Evolutionary conservation across 768 basidiomycete genomes (phyloP).

Genomic region (Suillus cothurnatus): DNA sequence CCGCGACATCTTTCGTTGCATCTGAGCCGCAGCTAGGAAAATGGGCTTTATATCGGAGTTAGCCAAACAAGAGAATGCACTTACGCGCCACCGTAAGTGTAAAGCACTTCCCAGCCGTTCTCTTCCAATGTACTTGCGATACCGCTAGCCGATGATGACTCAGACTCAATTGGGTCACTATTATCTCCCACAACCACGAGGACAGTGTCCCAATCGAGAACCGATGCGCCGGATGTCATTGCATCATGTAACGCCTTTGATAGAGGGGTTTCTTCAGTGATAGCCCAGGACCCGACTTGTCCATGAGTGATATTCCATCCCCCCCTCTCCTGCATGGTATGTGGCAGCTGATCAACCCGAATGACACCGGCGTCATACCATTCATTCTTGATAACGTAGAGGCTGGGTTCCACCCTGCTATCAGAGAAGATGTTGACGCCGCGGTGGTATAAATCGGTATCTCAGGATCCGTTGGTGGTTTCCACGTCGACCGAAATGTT

Average conservation of each 20-base stretch:
- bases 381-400: slow-evolving; percentile 38
- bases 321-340: slow-evolving; percentile 35
- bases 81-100: slow-evolving; percentile 44
- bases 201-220: slow-evolving; percentile 29
- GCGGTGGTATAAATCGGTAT: slow-evolving; percentile 36
- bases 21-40: slow-evolving; percentile 39
- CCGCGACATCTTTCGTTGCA: slow-evolving; percentile 39
- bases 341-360: slow-evolving; percentile 40
- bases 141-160: slow-evolving; percentile 25
- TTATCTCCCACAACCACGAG: slow-evolving; percentile 21
- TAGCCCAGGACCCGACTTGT: slow-evolving; percentile 17
- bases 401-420: slow-evolving; percentile 21
- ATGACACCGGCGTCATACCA: slow-evolving; percentile 40
- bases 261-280: slow-evolving; percentile 20
- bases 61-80: slow-evolving; percentile 17
- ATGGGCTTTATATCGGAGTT: slow-evolving; percentile 2
- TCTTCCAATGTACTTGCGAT: slow-evolving; percentile 35
- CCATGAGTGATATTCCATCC: slow-evolving; percentile 27
- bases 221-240: slow-evolving; percentile 14
- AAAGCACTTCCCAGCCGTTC: slow-evolving; percentile 44
- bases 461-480: slow-evolving; percentile 40
- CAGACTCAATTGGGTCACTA: slow-evolving; percentile 21
- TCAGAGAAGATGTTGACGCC: slow-evolving; percentile 13
- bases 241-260: slow-evolving; percentile 18
- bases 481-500: slow-evolving; percentile 35